phyloP scores from a whole-genome alignment of 352 stramenopile species.

The Phytopythium aichiense region DNA sequence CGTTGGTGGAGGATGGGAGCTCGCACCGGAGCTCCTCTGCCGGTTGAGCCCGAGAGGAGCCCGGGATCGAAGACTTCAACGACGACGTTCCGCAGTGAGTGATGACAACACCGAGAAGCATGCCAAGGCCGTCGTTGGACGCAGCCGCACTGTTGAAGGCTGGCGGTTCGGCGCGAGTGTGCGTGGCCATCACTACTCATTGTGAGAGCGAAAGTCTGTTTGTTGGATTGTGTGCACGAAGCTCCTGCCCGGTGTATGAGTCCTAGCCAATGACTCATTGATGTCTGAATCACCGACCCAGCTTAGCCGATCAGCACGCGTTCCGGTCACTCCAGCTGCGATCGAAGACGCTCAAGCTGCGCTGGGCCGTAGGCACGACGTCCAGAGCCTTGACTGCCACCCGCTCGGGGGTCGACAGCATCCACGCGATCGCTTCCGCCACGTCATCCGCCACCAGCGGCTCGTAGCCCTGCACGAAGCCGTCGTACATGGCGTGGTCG shows the following conservation, averaged over 20 bases:
- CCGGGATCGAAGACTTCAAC: not conserved
- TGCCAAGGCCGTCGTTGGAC: too few relatives aligned
- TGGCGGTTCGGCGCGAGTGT: too few relatives aligned
- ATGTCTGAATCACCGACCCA: too few relatives aligned
- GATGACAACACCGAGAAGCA: too few relatives aligned
- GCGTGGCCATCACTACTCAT: too few relatives aligned
- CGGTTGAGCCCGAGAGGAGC: not conserved
- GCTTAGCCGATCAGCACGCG: too few relatives aligned
- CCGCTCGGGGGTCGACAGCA: slow-evolving; percentile 21
- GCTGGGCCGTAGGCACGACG: slow-evolving; percentile 21
- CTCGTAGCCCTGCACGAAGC: slow-evolving; percentile 28
- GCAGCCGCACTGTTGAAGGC: too few relatives aligned
- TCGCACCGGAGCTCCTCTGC: not conserved
- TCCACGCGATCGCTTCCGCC: slow-evolving; percentile 21
- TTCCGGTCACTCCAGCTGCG: slow-evolving; percentile 22
- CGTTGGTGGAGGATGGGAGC: not conserved
- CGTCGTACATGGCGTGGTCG: slow-evolving; percentile 15
- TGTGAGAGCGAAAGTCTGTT: too few relatives aligned
- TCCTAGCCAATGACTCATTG: too few relatives aligned
- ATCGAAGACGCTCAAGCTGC: slow-evolving; percentile 27
- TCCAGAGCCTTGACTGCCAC: slow-evolving; percentile 24
- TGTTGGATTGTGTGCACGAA: too few relatives aligned
- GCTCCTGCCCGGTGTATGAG: too few relatives aligned
- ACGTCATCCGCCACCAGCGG: slow-evolving; percentile 22
- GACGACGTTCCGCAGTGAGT: too few relatives aligned